These are phyloP conservation scores for Dentipellis sp. DNA, from an alignment of 768 basidiomycete species.

Conservation along the genomic window DNA sequence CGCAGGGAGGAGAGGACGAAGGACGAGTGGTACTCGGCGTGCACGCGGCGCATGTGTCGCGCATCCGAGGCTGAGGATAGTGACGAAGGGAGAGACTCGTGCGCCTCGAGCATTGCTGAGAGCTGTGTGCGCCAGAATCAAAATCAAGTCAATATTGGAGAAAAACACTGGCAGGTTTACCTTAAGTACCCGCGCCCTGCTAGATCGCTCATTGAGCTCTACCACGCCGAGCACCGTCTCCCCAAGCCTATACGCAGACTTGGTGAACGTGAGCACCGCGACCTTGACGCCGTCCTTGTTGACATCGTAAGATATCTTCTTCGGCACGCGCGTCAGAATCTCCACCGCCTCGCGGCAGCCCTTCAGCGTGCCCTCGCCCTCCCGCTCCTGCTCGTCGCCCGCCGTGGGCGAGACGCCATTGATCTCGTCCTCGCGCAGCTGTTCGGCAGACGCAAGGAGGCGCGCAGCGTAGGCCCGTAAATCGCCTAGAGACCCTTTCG, in stretches of 20 bases:
- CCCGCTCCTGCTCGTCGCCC: constrained; percentile 20
- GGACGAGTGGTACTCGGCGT: constrained; percentile 80
- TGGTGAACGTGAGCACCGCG: constrained; percentile 86
- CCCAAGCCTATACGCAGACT: constrained; percentile 84
- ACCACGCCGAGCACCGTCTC: constrained; percentile 89
- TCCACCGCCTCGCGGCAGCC: constrained; percentile 85
- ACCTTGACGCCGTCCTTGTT: constrained; percentile 88
- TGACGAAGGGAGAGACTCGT: constrained; percentile 69
- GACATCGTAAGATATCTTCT: constrained; percentile 93
- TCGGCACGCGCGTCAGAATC: constrained; percentile 80
- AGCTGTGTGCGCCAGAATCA: no score
- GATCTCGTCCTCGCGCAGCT: constrained; percentile 4
- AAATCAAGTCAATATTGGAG: neutral
- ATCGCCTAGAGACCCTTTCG: constrained; percentile 8
- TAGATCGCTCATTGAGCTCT: constrained; percentile 68
- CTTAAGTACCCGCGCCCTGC: constrained; percentile 72
- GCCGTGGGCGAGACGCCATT: neutral
- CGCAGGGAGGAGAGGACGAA: constrained; percentile 66
- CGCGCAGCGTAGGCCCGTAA: constrained; percentile 8
- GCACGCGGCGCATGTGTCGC: constrained; percentile 57
- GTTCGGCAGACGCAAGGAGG: constrained; percentile 3
- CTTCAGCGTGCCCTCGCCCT: constrained; percentile 38
- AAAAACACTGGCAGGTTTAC: constrained; percentile 27
- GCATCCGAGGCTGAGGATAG: constrained; percentile 39
- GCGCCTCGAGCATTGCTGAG: constrained; percentile 82